phyloP scores from a whole-genome alignment of 2,329 filamentous ascomycete species.

The Ascochyta lentis region DNA sequence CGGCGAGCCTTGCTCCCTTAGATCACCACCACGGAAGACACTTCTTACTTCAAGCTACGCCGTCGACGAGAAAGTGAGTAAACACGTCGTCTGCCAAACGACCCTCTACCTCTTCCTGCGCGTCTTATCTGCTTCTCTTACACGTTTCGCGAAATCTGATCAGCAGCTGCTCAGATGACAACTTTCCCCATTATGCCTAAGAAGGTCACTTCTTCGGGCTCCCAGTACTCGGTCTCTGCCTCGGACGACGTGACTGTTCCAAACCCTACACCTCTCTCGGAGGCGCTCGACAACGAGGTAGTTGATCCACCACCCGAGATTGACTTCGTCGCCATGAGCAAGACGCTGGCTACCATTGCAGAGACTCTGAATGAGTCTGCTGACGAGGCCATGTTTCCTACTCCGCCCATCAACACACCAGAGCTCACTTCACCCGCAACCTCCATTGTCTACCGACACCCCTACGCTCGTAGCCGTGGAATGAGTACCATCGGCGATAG shows the following conservation, averaged over 20 bases:
- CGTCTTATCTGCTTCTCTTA: background rate
- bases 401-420: conserved; percentile 43
- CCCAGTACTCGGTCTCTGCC: conserved; percentile 26
- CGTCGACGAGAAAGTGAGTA: conserved; percentile 1
- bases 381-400: conserved; percentile 37
- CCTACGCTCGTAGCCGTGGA: conserved; percentile 52
- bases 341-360: conserved; percentile 37
- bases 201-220: conserved; percentile 32
- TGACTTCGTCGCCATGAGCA: conserved; percentile 37
- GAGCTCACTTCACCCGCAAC: conserved; percentile 35
- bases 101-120: background rate
- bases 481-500: conserved; percentile 86
- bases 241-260: conserved; percentile 31
- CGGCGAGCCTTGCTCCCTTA: background rate
- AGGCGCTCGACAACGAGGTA: conserved; percentile 19
- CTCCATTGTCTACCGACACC: conserved; percentile 26
- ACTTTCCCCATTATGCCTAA: conserved; percentile 1
- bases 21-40: background rate
- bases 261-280: conserved; percentile 35
- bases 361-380: conserved; percentile 42
- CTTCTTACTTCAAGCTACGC: background rate
- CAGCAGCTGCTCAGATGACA: conserved; percentile 1
- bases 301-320: conserved; percentile 25
- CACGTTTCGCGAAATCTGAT: background rate
- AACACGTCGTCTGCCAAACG: background rate